phyloP scores from a whole-genome alignment of 164 flowering plant genomes.

The Hamamelis virginiana region DNA sequence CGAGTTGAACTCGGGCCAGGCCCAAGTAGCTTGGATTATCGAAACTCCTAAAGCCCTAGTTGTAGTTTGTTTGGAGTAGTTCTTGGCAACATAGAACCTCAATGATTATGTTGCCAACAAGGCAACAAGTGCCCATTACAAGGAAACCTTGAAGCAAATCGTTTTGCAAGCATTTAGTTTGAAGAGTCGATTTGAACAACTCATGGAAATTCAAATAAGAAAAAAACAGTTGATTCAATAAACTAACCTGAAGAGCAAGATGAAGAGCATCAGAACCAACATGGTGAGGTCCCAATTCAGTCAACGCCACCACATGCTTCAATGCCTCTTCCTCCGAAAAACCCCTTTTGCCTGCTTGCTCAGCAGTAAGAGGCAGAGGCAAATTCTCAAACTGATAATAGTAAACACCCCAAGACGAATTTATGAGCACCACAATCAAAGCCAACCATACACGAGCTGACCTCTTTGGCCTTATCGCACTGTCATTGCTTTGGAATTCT shows the following conservation, averaged over 20 bases:
- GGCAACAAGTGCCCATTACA: no score
- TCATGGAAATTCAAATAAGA: neutral
- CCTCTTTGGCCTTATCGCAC: conserved; percentile 31
- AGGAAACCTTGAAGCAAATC: no score
- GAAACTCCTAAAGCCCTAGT: no score
- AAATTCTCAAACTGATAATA: conserved; percentile 59
- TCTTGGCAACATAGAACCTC: no score
- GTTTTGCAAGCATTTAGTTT: no score
- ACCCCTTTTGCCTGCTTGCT: conserved; percentile 82
- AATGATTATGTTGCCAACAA: no score
- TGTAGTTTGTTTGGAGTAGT: no score
- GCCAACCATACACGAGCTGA: conserved; percentile 49
- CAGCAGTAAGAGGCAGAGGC: conserved; percentile 59
- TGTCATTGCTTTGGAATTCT: neutral
- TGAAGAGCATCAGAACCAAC: conserved; percentile 87
- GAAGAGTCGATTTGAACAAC: no score
- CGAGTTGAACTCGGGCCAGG: no score
- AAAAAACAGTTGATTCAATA: neutral
- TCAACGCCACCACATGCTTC: conserved; percentile 72
- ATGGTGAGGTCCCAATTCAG: conserved; percentile 82
- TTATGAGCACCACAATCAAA: conserved; percentile 36
- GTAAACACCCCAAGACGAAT: conserved; percentile 59
- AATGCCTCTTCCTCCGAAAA: conserved; percentile 79
- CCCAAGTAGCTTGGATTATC: no score
- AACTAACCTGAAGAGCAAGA: conserved; percentile 66